Percentiles rank a stretch among this genome's conserved stretches.
Conservation (phyloP, 768 basidiomycete genomes). For the Mycena maculata region DNA sequence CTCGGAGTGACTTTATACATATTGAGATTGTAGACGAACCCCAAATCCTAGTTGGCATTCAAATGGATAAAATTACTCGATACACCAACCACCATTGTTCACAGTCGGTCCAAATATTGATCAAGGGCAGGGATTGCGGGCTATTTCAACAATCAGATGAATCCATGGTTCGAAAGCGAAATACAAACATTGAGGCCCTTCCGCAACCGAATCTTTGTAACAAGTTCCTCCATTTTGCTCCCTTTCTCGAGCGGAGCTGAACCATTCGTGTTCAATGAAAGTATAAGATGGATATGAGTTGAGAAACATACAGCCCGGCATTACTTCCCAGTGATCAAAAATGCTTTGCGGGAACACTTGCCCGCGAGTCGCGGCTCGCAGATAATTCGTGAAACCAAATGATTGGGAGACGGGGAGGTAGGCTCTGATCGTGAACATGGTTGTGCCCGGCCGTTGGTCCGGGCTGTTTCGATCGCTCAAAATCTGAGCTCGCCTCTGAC, state of each 20-base stretch:
- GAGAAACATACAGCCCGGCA: constrained; percentile 75
- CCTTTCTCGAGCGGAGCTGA: constrained; percentile 88
- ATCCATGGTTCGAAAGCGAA: neutral
- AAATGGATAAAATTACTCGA: no score
- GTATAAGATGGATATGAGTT: neutral
- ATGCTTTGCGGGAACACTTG: constrained; percentile 98
- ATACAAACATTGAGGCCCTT: constrained; percentile 90
- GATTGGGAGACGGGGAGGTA: constrained; percentile 92
- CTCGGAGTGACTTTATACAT: no score
- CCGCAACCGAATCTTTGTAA: constrained; percentile 82
- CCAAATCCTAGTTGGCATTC: no score
- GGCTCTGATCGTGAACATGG: constrained; percentile 99
- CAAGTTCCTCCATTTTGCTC: constrained; percentile 88
- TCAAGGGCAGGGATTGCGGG: constrained; percentile 13
- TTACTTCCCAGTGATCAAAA: constrained; percentile 92
- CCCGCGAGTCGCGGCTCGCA: constrained; percentile 90
- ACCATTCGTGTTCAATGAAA: neutral
- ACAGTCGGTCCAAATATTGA: constrained; percentile 14
- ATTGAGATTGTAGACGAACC: no score
- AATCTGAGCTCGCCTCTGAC: constrained; percentile 92
- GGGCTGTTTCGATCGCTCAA: constrained; percentile 71
- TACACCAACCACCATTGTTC: no score
- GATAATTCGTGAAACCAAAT: constrained; percentile 96
- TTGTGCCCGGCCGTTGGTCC: constrained; percentile 97
- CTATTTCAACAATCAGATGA: neutral